phyloP scores from a whole-genome alignment of 2,329 filamentous ascomycete species.

The Colletotrichum spinosum region DNA sequence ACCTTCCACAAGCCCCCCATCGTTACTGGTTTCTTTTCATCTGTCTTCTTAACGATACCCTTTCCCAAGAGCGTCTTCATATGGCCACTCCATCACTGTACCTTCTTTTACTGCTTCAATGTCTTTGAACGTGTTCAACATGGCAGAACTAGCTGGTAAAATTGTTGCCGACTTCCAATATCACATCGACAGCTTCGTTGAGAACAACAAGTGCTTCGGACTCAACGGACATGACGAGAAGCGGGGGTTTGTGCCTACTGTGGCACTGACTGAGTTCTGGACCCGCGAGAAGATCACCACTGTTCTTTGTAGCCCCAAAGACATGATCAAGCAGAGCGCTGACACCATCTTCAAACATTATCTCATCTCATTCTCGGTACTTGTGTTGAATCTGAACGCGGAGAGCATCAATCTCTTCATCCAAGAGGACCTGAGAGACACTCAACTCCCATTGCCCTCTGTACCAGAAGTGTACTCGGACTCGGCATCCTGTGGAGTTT shows the following conservation, averaged over 20 bases:
- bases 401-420: neutral
- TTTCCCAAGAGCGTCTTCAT: too few species aligned
- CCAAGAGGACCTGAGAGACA: neutral
- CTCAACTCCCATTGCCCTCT: neutral
- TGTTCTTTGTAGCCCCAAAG: neutral
- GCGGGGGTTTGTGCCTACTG: neutral
- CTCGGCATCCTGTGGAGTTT: fast-evolving
- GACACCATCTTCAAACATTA: neutral
- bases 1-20: too few species aligned
- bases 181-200: neutral
- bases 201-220: neutral
- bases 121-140: neutral
- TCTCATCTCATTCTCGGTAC: neutral
- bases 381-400: neutral
- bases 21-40: too few species aligned
- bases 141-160: neutral
- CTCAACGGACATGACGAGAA: neutral
- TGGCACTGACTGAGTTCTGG: neutral
- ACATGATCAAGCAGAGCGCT: neutral
- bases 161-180: neutral
- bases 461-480: neutral
- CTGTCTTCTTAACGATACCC: too few species aligned
- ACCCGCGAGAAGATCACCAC: neutral
- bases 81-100: neutral
- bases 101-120: neutral